These are phyloP conservation scores for Hypomyces perniciosus DNA, from an alignment of 2,329 filamentous ascomycete genomes.

Conservation along the genomic window DNA sequence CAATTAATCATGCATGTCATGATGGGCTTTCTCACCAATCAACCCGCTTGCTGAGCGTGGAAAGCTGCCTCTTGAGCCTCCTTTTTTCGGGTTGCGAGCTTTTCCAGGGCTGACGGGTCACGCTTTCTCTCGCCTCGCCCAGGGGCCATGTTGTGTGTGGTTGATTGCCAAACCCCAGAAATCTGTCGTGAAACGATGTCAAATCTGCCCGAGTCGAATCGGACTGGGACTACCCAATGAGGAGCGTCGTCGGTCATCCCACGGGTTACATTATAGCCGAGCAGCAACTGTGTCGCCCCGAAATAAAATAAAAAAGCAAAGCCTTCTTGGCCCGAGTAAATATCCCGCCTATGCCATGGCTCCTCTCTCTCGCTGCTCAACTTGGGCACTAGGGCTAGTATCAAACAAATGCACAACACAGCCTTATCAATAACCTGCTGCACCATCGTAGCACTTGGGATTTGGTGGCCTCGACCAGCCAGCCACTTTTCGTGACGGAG, in stretches of 20 bases:
- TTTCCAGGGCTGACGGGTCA: conserved; percentile 1
- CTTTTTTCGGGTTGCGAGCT: not conserved
- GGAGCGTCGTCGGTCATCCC: not conserved
- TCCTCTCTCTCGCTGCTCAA: too few species aligned
- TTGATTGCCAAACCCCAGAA: not conserved
- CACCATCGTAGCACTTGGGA: not conserved
- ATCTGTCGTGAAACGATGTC: not conserved
- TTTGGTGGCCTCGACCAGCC: not conserved
- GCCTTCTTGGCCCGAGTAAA: not conserved
- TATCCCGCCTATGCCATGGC: not conserved
- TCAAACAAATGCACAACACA: not conserved
- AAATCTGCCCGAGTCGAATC: not conserved
- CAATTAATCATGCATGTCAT: conserved; percentile 20
- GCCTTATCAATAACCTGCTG: not conserved
- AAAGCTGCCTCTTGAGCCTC: conserved; percentile 7
- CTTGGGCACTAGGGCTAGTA: not conserved
- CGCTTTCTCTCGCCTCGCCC: not conserved
- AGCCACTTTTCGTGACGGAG: not conserved
- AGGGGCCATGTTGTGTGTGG: not conserved
- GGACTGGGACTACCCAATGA: not conserved
- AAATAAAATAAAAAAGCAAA: not conserved
- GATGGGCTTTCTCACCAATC: conserved; percentile 14
- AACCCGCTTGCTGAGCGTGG: conserved; percentile 6
- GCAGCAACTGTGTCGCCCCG: not conserved
- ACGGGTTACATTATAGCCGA: not conserved